phyloP scores from a whole-genome alignment of 2,329 filamentous ascomycete genomes.

The Nannizzia gypsea region DNA sequence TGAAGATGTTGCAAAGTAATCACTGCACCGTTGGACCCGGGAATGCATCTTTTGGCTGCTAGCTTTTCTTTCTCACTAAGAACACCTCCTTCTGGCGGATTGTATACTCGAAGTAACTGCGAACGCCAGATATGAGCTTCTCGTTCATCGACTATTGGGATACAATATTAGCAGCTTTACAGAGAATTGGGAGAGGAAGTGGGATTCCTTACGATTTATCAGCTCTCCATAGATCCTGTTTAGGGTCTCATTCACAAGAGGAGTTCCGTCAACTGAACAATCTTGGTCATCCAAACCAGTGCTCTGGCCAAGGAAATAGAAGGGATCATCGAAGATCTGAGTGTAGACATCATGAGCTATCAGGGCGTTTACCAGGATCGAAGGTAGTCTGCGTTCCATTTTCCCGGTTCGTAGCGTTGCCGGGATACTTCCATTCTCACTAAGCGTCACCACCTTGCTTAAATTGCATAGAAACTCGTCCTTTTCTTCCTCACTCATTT shows the following conservation, averaged over 20 bases:
- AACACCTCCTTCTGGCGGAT: not conserved
- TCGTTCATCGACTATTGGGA: constrained; percentile 11
- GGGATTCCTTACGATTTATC: not conserved
- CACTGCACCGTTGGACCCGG: constrained; percentile 1
- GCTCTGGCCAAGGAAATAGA: constrained; percentile 5
- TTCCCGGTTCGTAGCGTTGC: not conserved
- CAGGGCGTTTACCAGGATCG: constrained; percentile 4
- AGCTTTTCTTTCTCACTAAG: not conserved
- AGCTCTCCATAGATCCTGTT: not conserved
- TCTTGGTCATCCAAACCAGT: not conserved
- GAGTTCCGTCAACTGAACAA: not conserved
- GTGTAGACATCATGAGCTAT: constrained; percentile 4
- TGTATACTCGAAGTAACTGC: constrained; percentile 14
- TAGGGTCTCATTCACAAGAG: not conserved
- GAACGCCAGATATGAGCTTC: constrained; percentile 18
- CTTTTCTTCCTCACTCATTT: not conserved
- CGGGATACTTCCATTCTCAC: constrained; percentile 3
- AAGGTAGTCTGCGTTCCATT: constrained; percentile 1
- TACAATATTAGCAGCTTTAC: not conserved
- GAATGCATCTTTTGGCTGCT: not conserved
- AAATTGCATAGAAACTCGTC: not conserved
- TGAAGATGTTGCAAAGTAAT: constrained; percentile 3
- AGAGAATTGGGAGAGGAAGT: not conserved
- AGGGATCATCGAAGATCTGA: constrained; percentile 5
- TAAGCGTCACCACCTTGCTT: not conserved